phyloP scores from a whole-genome alignment of 192 early-diverging fungal species.

The Linnemannia elongata region DNA sequence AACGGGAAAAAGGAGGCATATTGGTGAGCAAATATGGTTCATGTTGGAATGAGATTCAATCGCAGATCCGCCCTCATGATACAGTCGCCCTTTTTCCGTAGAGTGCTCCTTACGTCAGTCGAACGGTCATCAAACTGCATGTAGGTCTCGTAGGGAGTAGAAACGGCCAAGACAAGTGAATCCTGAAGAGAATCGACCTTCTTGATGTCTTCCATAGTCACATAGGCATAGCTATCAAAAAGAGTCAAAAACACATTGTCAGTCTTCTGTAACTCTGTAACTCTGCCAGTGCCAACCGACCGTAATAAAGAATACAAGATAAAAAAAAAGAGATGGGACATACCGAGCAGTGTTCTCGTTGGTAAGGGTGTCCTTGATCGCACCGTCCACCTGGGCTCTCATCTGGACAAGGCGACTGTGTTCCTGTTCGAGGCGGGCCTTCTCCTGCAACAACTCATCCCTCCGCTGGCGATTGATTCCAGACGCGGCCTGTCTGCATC shows the following conservation, averaged over 20 bases:
- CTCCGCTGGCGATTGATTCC: constrained; percentile 33
- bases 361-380: constrained; percentile 40
- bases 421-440: constrained; percentile 28
- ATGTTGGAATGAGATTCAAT: not conserved
- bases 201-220: constrained; percentile 51
- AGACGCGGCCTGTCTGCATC: constrained; percentile 22
- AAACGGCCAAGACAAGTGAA: constrained; percentile 47
- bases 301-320: not conserved
- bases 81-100: not conserved
- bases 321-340: not conserved
- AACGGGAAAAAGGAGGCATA: not conserved
- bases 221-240: constrained; percentile 37
- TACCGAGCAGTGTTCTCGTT: constrained; percentile 52
- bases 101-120: constrained; percentile 31
- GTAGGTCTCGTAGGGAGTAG: constrained; percentile 47
- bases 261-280: too few relatives aligned
- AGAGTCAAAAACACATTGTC: not conserved
- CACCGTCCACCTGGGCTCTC: constrained; percentile 35
- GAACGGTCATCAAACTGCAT: constrained; percentile 42
- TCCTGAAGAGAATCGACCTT: constrained; percentile 47
- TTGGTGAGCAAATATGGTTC: not conserved
- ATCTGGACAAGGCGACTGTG: constrained; percentile 26
- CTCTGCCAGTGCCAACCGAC: not conserved
- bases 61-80: not conserved
- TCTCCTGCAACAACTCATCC: constrained; percentile 43